Conservation (phyloP, 768 basidiomycete species). For the Gautieria morchelliformis region DNA sequence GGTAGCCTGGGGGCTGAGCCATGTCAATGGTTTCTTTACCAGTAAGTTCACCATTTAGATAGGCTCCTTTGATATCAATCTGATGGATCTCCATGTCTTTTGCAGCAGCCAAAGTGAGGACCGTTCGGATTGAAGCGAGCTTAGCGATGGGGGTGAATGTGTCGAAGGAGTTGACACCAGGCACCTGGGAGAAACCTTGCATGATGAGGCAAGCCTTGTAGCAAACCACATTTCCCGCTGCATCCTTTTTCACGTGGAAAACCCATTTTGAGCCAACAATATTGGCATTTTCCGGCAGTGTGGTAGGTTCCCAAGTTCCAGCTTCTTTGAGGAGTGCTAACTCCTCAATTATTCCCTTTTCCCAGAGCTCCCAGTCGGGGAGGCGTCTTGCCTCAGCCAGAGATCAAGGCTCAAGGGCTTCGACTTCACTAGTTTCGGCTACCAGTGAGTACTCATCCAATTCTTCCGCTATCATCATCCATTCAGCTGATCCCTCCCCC, state of each 20-base stretch:
- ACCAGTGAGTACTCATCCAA: conserved; percentile 7
- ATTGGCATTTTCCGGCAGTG: conserved; percentile 13
- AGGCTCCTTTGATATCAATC: conserved; percentile 32
- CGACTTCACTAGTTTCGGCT: conserved; percentile 4
- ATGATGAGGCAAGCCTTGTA: conserved; percentile 21
- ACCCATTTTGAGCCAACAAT: conserved; percentile 21
- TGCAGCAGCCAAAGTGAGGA: conserved; percentile 27
- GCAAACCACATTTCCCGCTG: conserved; percentile 15
- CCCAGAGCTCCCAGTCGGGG: conserved; percentile 21
- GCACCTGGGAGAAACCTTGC: conserved; percentile 24
- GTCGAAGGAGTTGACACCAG: conserved; percentile 23
- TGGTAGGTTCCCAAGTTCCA: conserved; percentile 15
- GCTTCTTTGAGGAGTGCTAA: conserved; percentile 10
- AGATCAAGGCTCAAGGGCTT: conserved; percentile 7
- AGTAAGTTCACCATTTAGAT: conserved; percentile 23
- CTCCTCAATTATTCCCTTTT: conserved; percentile 16
- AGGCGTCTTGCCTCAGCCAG: conserved; percentile 15
- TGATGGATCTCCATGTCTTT: conserved; percentile 28
- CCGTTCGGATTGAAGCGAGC: conserved; percentile 20
- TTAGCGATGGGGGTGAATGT: conserved; percentile 11
- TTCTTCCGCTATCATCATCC: neutral
- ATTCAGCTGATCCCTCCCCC: neutral
- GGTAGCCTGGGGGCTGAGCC: conserved; percentile 24
- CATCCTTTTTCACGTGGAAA: conserved; percentile 19
- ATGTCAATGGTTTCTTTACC: conserved; percentile 25